These are phyloP conservation scores for Hypsizygus ulmarius DNA, from an alignment of 1,284 basidiomycete genomes.

Conservation along the genomic window DNA sequence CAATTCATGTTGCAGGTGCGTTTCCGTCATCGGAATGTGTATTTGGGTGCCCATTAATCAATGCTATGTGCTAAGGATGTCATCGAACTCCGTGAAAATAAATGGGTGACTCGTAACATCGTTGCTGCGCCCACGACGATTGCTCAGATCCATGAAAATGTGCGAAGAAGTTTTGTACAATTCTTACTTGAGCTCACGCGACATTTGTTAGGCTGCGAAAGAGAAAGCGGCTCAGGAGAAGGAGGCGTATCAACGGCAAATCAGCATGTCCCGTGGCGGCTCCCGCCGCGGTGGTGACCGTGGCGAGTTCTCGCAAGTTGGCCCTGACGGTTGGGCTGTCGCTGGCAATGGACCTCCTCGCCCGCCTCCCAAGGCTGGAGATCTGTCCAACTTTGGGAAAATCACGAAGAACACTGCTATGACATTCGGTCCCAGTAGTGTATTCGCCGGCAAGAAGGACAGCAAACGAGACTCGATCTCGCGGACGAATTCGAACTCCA, in stretches of 20 bases:
- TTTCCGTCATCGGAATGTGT: slow-evolving; percentile 15
- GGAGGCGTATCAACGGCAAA: slow-evolving; percentile 48
- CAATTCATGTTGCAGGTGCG: slow-evolving; percentile 92
- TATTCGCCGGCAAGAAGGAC: slow-evolving; percentile 74
- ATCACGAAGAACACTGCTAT: slow-evolving; percentile 64
- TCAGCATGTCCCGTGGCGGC: slow-evolving; percentile 61
- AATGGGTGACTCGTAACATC: slow-evolving; percentile 76
- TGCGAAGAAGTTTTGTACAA: slow-evolving; percentile 37
- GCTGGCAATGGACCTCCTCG: slow-evolving; percentile 54
- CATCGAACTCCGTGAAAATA: slow-evolving; percentile 82
- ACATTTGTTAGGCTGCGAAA: slow-evolving; percentile 41
- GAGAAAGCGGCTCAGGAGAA: slow-evolving; percentile 71
- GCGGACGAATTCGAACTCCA: slow-evolving; percentile 74
- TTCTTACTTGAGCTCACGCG: neutral
- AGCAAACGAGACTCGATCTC: slow-evolving; percentile 71
- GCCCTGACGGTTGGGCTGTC: slow-evolving; percentile 88
- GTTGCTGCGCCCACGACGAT: slow-evolving; percentile 86
- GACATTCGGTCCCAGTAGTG: slow-evolving; percentile 77
- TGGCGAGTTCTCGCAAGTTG: slow-evolving; percentile 46
- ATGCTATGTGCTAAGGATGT: slow-evolving; percentile 58
- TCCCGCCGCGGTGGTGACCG: slow-evolving; percentile 87
- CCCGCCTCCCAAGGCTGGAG: slow-evolving; percentile 77
- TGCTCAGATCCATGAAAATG: slow-evolving; percentile 85
- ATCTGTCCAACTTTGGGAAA: slow-evolving; percentile 87
- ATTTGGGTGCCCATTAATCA: slow-evolving; percentile 11